These are phyloP conservation scores for Eremochloa ophiuroides DNA, from an alignment of 176 grass and related monocot genomes.

Conservation along the genomic window DNA sequence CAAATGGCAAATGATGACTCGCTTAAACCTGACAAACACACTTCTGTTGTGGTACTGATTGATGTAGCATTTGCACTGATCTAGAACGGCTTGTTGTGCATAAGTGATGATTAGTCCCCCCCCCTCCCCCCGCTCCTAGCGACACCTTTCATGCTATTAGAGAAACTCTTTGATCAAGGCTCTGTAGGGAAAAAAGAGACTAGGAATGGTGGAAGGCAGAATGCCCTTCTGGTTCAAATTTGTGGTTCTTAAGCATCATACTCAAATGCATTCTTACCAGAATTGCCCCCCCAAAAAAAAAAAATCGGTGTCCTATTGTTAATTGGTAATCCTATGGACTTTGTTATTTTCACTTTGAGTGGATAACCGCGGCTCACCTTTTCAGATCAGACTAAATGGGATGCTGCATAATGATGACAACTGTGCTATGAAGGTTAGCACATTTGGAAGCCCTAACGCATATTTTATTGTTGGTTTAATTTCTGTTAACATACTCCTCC, in stretches of 20 bases:
- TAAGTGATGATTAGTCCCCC: not conserved
- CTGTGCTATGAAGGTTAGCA: slow-evolving; percentile 69
- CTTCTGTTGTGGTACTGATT: not conserved
- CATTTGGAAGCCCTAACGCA: not conserved
- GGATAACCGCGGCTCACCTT: slow-evolving; percentile 1
- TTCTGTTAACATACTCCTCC: not conserved
- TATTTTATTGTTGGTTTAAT: not conserved
- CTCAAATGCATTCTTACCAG: not conserved
- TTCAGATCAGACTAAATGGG: slow-evolving; percentile 89
- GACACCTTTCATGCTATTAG: not conserved
- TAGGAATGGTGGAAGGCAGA: not conserved
- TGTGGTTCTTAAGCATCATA: not conserved
- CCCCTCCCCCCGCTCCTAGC: not conserved
- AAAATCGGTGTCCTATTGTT: not conserved
- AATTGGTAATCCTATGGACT: not conserved
- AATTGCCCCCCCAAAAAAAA: not conserved
- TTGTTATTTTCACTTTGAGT: not conserved
- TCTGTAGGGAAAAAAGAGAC: not conserved
- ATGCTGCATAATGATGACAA: slow-evolving; percentile 86
- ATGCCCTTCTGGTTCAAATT: not conserved
- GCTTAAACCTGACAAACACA: not conserved
- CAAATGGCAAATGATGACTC: not conserved
- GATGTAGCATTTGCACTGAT: not conserved
- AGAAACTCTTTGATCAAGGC: not conserved
- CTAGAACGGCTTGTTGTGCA: not conserved